Base-by-base conservation (phyloP, 768 basidiomycete genomes). In the Boletus reticulatus region DNA sequence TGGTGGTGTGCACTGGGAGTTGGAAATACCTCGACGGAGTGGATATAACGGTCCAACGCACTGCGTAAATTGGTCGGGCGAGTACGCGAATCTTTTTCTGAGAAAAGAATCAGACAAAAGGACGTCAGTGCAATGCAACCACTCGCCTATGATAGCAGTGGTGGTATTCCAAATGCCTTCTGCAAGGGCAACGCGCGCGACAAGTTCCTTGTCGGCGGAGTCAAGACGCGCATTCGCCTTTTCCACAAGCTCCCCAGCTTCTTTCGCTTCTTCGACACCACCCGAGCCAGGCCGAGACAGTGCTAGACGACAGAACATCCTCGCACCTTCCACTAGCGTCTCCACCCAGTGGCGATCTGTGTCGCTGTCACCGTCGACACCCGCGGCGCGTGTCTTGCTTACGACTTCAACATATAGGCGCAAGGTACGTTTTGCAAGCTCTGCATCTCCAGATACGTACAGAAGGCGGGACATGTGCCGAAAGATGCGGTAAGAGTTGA, bases 401-500 rank as follows among this genome's bases (percentile, higher is more conserved):
- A 94, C 89, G 16, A 95, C 81, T 63, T 92, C 88, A 10, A 88
- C 79, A 65, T 98, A 98, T 29, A 98, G 75, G 37, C 82, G 78
- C 38, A 98, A 78, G 0, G 87, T 89, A 19, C 91, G 83, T 63
- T 82, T 84, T 3, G 92, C 88, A 4, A 92, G 79, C 17, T 76
- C 68, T 4, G 73, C 71, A 59, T 87, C 85, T 10, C 83, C 84
- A 0, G 80, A 77, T 13, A 83, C 79, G 54, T 84, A 82, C 16
- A 91, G 72, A 2, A 95, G 72, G 2, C 88, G 84, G 29, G 84
- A 84, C 78, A 98, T 86, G 70, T 97, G 91, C 1, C 95, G 85
- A 52, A 92, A 81, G 9, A 98, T 75, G 10, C 85, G 83, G 56
- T 88, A 88, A 0, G 92, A 95, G 66, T 97, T 94, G 78, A 98